Percentiles rank a stretch among this genome's conserved stretches.
Conservation (phyloP, 2,329 filamentous ascomycete genomes). For the Fusarium guadeloupense region DNA sequence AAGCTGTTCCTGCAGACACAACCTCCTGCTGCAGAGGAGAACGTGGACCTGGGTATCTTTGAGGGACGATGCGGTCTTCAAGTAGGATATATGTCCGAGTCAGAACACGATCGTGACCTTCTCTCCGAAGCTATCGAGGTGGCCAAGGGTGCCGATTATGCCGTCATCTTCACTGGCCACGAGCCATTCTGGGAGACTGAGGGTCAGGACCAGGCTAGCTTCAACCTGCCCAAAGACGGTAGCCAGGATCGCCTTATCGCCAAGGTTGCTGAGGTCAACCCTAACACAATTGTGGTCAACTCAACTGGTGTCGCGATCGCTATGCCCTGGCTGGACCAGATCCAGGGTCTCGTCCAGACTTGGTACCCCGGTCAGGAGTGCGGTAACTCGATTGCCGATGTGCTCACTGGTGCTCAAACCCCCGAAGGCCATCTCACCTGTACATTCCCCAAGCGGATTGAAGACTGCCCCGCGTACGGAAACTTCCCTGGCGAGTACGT, state of each 20-base stretch:
- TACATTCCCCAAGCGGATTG: conserved; percentile 67
- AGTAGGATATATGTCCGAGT: conserved; percentile 46
- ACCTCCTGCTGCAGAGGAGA: conserved; percentile 39
- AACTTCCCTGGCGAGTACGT: conserved; percentile 64
- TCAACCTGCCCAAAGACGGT: conserved; percentile 69
- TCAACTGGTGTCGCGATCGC: conserved; percentile 72
- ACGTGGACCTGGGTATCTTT: conserved; percentile 45
- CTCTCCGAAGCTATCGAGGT: conserved; percentile 62
- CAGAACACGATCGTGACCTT: conserved; percentile 49
- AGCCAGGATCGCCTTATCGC: conserved; percentile 69
- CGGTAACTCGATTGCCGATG: conserved; percentile 73
- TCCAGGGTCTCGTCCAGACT: conserved; percentile 70
- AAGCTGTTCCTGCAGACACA: conserved; percentile 45
- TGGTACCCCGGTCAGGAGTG: conserved; percentile 77
- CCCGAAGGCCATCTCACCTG: conserved; percentile 72
- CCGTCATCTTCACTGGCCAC: conserved; percentile 64
- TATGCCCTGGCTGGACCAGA: conserved; percentile 64
- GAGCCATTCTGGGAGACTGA: conserved; percentile 61
- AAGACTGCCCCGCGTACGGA: conserved; percentile 72
- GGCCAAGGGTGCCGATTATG: conserved; percentile 68
- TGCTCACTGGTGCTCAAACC: conserved; percentile 71
- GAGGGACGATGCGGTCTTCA: conserved; percentile 46
- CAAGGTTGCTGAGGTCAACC: conserved; percentile 64
- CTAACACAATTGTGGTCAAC: conserved; percentile 68
- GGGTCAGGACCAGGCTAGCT: conserved; percentile 75